Evolutionary conservation across 2,329 filamentous ascomycete genomes (phyloP).

Genomic region (Pyricularia sp.): DNA sequence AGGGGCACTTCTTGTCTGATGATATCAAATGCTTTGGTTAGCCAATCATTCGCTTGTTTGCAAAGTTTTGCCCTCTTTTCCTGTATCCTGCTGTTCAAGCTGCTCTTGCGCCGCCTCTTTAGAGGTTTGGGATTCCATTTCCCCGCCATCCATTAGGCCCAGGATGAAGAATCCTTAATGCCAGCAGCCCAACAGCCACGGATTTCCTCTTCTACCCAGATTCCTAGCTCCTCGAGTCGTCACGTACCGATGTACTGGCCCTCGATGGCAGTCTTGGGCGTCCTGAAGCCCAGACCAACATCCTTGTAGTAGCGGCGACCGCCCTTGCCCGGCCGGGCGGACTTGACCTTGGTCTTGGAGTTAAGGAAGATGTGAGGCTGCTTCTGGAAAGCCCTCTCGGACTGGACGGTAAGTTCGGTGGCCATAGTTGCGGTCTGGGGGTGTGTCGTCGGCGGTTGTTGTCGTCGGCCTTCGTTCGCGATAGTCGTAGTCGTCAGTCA

Average conservation of each 20-base stretch:
- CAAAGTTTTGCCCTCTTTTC: background rate
- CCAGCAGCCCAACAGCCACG: no score
- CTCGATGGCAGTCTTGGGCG: conserved; percentile 97
- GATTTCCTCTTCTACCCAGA: background rate
- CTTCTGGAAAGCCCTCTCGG: conserved; percentile 99
- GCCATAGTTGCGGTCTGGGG: conserved; percentile 61
- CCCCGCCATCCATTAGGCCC: background rate
- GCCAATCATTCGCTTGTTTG: background rate
- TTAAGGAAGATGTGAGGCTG: conserved; percentile 99
- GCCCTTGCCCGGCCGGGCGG: conserved; percentile 79
- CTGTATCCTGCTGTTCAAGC: background rate
- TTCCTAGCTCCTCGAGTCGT: conserved; percentile 8
- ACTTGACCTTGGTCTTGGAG: conserved; percentile 84
- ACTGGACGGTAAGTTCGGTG: conserved; percentile 98
- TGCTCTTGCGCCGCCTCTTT: no score
- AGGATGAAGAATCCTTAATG: background rate
- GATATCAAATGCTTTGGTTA: background rate
- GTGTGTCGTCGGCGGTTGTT: background rate
- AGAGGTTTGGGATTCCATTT: background rate
- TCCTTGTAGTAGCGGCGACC: conserved; percentile 97
- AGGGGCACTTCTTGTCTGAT: conserved; percentile 99
- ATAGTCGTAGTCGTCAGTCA: background rate
- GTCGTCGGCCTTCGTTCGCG: background rate
- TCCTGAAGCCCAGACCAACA: conserved; percentile 97
- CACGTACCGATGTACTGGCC: conserved; percentile 97